Percentiles rank a stretch among this genome's conserved stretches.
Conservation (phyloP, 179 eudicot genomes). For the Spergularia azorica region DNA sequence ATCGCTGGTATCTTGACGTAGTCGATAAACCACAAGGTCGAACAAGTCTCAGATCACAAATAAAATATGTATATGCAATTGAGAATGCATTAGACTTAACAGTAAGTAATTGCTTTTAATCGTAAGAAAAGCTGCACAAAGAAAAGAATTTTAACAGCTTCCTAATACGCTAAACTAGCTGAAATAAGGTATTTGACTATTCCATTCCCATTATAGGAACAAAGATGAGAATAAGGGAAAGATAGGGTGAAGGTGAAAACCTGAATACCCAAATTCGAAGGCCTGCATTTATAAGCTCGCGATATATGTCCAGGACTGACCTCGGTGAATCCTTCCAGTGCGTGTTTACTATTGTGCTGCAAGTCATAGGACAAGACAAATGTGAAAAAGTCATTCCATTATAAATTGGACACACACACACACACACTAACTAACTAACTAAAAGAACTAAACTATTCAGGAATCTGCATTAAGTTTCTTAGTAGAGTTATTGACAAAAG, state of each 20-base stretch:
- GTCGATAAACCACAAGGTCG: no score
- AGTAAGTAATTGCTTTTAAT: no score
- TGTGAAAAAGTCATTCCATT: not conserved
- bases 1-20: no score
- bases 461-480: no score
- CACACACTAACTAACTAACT: no score
- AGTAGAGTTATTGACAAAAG: no score
- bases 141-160: not conserved
- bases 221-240: not conserved
- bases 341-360: conserved; percentile 52
- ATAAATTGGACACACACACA: not conserved
- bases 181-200: not conserved
- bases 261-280: conserved; percentile 96
- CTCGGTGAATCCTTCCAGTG: conserved; percentile 80
- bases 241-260: conserved; percentile 32
- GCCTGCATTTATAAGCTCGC: conserved; percentile 71
- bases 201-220: not conserved
- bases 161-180: not conserved
- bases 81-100: no score
- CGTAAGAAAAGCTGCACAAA: no score
- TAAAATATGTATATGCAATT: no score
- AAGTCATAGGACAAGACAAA: conserved; percentile 23
- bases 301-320: conserved; percentile 71
- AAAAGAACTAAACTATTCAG: no score
- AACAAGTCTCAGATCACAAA: no score